Base-by-base conservation (phyloP, 2,329 filamentous ascomycete species). In the Byssoonygena ceratinophila region DNA sequence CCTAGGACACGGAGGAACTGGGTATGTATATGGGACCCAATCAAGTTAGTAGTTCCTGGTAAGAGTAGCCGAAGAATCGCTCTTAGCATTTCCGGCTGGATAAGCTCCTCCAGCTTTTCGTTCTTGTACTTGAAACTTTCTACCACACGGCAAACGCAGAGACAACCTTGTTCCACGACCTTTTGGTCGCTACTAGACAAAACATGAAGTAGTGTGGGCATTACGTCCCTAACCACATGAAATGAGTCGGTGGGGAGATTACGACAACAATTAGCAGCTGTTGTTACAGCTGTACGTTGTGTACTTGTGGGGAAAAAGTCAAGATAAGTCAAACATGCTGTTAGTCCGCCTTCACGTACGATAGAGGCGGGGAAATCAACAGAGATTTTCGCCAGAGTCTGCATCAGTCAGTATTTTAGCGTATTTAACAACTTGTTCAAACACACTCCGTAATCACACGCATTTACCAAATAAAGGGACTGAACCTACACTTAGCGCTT, bases 291-390 rank as follows among this genome's bases (percentile, higher is more conserved):
- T 12, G 91, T 96, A 59, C 92, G 82, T 69, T 98, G 92, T 1
- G 92, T 97, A 68, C 91, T 92, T 0, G 92, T 98, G 14, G 91
- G 85, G 63, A 98, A 98, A 71, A 98, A 98, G 66, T 98, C 92
- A 54, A 98, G 79, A 65, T 92, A 97, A 0, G 87, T 94, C 58
- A 98, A 73, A 64, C 92, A 98, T n/a, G 92, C 92, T 1, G 87
- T 94, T 57, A 98, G 75, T 9, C 92, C 92, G 46, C 92, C 94
- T 71, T 97, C 92, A 48, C 90, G 85, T 41, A 98, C 92, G 60
- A 98, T 98, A 52, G 87, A 89, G 3, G 86, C 83, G 1, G 92
- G 92, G 64, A 95, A 98, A 65, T 98, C 92, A 53, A 91, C 82
- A 0, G 92, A 98, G 46, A 98, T 96, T 71, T 97, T 98, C 66